These are phyloP conservation scores for Aureobasidium sp. DNA, from an alignment of 2,329 filamentous ascomycete species.

Conservation along the genomic window DNA sequence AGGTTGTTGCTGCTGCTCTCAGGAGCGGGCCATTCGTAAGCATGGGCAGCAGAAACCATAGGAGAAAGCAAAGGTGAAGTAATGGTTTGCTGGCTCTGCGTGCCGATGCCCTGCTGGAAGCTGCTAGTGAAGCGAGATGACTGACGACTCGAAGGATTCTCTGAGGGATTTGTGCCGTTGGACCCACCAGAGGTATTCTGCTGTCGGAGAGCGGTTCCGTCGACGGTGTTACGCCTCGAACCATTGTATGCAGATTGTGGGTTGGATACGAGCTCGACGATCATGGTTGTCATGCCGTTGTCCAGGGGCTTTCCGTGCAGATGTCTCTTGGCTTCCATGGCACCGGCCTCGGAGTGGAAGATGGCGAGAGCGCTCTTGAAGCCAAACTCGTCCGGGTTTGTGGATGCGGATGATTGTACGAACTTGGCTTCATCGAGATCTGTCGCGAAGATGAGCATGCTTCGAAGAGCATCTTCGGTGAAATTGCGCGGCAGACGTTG, in stretches of 20 bases:
- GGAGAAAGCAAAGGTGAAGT: slow-evolving; percentile 47
- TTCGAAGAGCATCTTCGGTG: slow-evolving; percentile 51
- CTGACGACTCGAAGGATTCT: slow-evolving; percentile 41
- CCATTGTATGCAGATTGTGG: slow-evolving; percentile 21
- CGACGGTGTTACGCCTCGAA: slow-evolving; percentile 48
- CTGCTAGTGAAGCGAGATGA: slow-evolving; percentile 55
- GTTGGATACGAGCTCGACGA: slow-evolving; percentile 47
- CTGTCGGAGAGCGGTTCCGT: slow-evolving; percentile 39
- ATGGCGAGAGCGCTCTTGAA: slow-evolving; percentile 53
- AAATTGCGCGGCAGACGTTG: slow-evolving; percentile 54
- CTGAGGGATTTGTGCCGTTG: slow-evolving; percentile 37
- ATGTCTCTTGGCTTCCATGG: slow-evolving; percentile 52
- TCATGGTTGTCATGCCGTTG: slow-evolving; percentile 53
- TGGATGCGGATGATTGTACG: slow-evolving; percentile 46
- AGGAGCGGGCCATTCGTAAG: slow-evolving; percentile 51
- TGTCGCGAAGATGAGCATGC: slow-evolving; percentile 52
- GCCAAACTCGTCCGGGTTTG: slow-evolving; percentile 26
- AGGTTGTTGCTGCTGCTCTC: slow-evolving; percentile 47
- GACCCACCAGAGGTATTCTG: slow-evolving; percentile 37
- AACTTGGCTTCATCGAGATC: slow-evolving; percentile 55
- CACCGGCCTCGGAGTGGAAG: slow-evolving; percentile 51
- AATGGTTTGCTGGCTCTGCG: slow-evolving; percentile 28
- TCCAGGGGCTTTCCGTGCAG: slow-evolving; percentile 57
- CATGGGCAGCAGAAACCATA: slow-evolving; percentile 41
- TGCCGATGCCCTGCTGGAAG: slow-evolving; percentile 27